Percentiles rank a stretch among this genome's conserved stretches.
phyloP scores from a whole-genome alignment of 2,329 filamentous ascomycete species.

The Trichophyton schoenleinii region DNA sequence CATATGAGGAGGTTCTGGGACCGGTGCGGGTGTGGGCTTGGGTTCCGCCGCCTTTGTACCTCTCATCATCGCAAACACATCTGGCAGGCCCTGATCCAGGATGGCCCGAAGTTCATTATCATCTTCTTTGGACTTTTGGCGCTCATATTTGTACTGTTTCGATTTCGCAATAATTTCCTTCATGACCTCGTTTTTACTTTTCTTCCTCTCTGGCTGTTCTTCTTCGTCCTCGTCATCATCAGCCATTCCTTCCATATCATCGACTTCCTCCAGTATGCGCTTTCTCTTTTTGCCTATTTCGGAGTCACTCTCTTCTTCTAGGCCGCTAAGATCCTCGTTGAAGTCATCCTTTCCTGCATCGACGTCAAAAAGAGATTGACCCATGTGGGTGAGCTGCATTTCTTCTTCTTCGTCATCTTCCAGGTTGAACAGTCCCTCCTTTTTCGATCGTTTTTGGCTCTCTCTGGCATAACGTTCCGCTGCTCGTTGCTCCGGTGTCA shows the following conservation, averaged over 20 bases:
- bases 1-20: conserved; percentile 37
- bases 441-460: conserved; percentile 66
- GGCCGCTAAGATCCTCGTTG: conserved; percentile 52
- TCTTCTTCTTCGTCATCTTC: conserved; percentile 67
- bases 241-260: conserved; percentile 26
- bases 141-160: conserved; percentile 86
- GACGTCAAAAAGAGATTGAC: conserved; percentile 57
- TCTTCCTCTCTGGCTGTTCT: conserved; percentile 67
- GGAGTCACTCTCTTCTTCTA: conserved; percentile 47
- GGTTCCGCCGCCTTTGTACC: conserved; percentile 43
- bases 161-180: conserved; percentile 96
- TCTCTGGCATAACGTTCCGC: conserved; percentile 81
- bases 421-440: conserved; percentile 72
- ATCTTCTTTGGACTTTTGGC: conserved; percentile 82
- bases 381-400: conserved; percentile 67
- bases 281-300: conserved; percentile 42
- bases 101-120: conserved; percentile 78
- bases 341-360: conserved; percentile 56
- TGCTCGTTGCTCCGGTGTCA: conserved; percentile 88
- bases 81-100: conserved; percentile 69
- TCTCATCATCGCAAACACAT: conserved; percentile 60
- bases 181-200: conserved; percentile 94
- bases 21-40: conserved; percentile 34
- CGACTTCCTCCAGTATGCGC: conserved; percentile 33
- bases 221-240: conserved; percentile 36